Evolutionary conservation across 305 asterid genomes (phyloP), one percentile per base, ranked within the genome.

Genomic region (Fraxinus velutina): DNA sequence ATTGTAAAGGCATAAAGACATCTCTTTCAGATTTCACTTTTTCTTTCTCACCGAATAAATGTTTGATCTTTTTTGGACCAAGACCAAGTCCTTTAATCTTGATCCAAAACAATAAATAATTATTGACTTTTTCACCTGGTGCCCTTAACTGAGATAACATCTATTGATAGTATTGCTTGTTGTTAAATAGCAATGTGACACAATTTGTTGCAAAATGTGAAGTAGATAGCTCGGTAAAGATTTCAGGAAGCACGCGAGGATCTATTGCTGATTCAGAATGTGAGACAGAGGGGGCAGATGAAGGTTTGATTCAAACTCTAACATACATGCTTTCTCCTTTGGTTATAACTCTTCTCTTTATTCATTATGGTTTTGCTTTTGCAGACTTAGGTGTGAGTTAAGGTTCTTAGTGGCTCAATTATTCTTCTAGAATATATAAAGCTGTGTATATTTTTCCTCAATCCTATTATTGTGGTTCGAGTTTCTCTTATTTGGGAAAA

Each of bases 121-220:
- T 30, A 30, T 22, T 29, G 27, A 44, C 17, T 5, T 75, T 22
- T 34, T 73, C 57, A 78, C 50, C 52, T 68, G 2, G 17, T 68
- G 52, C 80, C 78, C 83, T 80, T 39, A 22, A 50, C 50, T 30
- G 27, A 21, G 77, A 84, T 42, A 13, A n/a, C 73, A 10, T 19
- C 75, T 12, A 21, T 73, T 74, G 37, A 71, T 78, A 4, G 9
- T 66, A 34, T 52, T 62, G 57, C 79, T 79, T 86, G 71, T 86
- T 85, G 30, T 79, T 76, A 77, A 37, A 72, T 70, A 78, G 24
- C 83, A 77, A 82, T 86, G 72, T 77, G 79, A 79, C 84, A 83
- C 96, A 85, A 79, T 33, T 81, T 72, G 77, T 78, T 85, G 89
- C 76, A 78, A 88, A 88, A 68, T 82, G 87, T 39, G 91, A 83